Base-by-base conservation (phyloP, 306 rosid genomes). In the Gynostemma pentaphyllum region DNA sequence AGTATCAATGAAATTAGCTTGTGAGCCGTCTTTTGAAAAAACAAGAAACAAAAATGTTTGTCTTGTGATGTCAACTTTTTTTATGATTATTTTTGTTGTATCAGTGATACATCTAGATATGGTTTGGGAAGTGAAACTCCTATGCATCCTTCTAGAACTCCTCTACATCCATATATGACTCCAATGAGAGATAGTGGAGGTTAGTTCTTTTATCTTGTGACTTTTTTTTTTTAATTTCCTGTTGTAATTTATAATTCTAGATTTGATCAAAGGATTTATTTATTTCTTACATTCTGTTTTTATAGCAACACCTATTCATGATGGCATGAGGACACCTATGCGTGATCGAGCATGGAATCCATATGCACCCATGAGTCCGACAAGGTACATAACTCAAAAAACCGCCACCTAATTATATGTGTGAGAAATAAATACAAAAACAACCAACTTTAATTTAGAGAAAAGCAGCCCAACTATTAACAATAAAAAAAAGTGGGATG, bases 261-360 rank as follows among this genome's bases (percentile, higher is more conserved):
- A 54, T 52, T 40, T n/a, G n/a, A n/a, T n/a, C n/a, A n/a, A 22
- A 36, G 34, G 67, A 21, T 60, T 59, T 36, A 23, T 57, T 71
- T 48, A 47, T 66, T 22, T 73, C 63, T 23, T 16, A 42, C 55
- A 37, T 62, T 52, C 47, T 59, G 12, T 71, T 72, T 68, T 36
- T 78, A 70, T 78, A 94, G 99, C 99, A 26, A 94, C 99, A 1
- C 97, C 99, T 64, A 86, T 84, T 72, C 99, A 84, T 45, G 97
- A 89, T 75, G 99, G 99, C 70, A 94, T 94, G 99, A 83, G 99
- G 78, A 94, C 99, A 37, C 99, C 99, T 21, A 94, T 89, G 99
- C 95, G 89, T 47, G 91, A 94, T 64, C 81, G 86, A 55, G 99
- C 99, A 51, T 94, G 99, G 99, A 86, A 94, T 87, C 97, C 96